Conservation (phyloP, 176 grass and related monocot genomes). For the Aechmea fasciata region DNA sequence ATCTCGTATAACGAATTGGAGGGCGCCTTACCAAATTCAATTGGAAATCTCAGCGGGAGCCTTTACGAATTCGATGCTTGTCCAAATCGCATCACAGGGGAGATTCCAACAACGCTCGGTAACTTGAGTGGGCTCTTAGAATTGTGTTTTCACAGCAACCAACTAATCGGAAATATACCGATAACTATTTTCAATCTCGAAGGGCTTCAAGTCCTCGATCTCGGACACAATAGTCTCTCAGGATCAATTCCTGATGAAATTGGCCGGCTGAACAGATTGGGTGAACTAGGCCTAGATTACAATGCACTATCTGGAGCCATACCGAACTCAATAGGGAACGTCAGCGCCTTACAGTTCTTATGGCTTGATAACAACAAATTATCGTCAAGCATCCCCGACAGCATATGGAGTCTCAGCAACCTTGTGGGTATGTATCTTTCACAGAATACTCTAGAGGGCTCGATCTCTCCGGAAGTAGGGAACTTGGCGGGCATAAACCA, state of each 20-base stretch:
- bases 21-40: slow-evolving; percentile 9
- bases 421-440: slow-evolving; percentile 7
- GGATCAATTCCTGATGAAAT: slow-evolving; percentile 20
- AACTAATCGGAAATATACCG: slow-evolving; percentile 14
- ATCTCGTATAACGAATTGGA: slow-evolving; percentile 1
- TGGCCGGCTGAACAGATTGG: slow-evolving; percentile 11
- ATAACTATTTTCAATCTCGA: neutral
- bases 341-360: slow-evolving; percentile 12
- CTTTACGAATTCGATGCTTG: slow-evolving; percentile 1
- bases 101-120: slow-evolving; percentile 9
- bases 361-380: slow-evolving; percentile 16
- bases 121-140: slow-evolving; percentile 7
- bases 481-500: slow-evolving; percentile 13
- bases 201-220: slow-evolving; percentile 2
- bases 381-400: slow-evolving; percentile 15
- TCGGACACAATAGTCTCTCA: neutral
- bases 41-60: slow-evolving; percentile 12
- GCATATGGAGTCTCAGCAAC: slow-evolving; percentile 15
- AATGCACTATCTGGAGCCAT: slow-evolving; percentile 16
- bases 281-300: neutral
- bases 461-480: slow-evolving; percentile 13
- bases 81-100: neutral
- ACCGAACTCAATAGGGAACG: slow-evolving; percentile 12
- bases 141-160: neutral
- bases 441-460: slow-evolving; percentile 20